A percentile compares a stretch with the other conserved stretches of the same genome.
These are phyloP conservation scores for Ustilago trichophora DNA, from an alignment of 1,284 basidiomycete species.

Conservation along the genomic window DNA sequence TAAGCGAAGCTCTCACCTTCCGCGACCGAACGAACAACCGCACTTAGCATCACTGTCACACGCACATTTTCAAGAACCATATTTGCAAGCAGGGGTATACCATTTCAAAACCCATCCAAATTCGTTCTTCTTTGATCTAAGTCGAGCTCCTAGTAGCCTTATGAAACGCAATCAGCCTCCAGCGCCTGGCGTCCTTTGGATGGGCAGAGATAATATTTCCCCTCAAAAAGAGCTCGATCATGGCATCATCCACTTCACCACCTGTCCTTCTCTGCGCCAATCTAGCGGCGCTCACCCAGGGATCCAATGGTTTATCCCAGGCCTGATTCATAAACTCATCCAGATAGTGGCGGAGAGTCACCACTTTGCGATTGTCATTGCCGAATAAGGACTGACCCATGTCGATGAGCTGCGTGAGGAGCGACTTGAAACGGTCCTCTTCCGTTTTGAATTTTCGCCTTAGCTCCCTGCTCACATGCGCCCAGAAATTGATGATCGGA, in stretches of 20 bases:
- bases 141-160: conserved; percentile 21
- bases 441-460: conserved; percentile 19
- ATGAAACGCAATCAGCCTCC: conserved; percentile 38
- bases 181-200: conserved; percentile 32
- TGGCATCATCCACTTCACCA: conserved; percentile 41
- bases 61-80: no score
- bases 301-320: conserved; percentile 42
- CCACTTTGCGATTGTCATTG: conserved; percentile 17
- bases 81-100: conserved; percentile 7
- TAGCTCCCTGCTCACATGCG: conserved; percentile 16
- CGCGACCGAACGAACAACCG: no score
- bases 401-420: conserved; percentile 33
- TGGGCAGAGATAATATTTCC: conserved; percentile 36
- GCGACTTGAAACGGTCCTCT: conserved; percentile 18
- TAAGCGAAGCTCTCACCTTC: no score
- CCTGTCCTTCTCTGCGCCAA: conserved; percentile 20
- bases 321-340: conserved; percentile 46
- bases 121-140: not conserved
- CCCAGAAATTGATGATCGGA: no score
- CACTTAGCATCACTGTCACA: no score
- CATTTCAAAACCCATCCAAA: not conserved
- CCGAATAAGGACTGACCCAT: conserved; percentile 25
- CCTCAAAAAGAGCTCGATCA: conserved; percentile 41
- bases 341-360: conserved; percentile 31
- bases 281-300: conserved; percentile 29